Evolutionary conservation across 2,329 filamentous ascomycete genomes (phyloP).

Genomic region (Clarireedia sp.): DNA sequence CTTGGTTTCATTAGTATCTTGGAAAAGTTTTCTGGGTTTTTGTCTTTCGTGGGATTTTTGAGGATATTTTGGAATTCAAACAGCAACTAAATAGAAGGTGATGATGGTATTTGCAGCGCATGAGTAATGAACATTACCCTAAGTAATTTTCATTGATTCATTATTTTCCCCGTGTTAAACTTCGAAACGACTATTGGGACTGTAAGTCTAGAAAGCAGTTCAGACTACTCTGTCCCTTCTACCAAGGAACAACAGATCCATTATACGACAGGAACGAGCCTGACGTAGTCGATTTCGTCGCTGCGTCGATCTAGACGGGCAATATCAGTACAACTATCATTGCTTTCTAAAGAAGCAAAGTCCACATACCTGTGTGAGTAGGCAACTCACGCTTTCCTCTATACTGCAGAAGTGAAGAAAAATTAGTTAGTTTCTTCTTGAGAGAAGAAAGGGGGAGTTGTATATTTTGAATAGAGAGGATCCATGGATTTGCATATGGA

Average conservation of each 20-base stretch:
- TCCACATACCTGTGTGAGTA: slow-evolving; percentile 8
- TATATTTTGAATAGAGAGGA: too few species aligned
- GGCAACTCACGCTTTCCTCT: background rate
- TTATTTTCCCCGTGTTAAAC: background rate
- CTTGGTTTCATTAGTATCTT: too few species aligned
- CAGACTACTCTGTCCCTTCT: background rate
- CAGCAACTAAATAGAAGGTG: background rate
- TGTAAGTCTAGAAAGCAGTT: background rate
- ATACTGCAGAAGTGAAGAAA: background rate
- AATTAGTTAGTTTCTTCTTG: background rate
- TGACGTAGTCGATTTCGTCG: slow-evolving; percentile 26
- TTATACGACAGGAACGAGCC: slow-evolving; percentile 22
- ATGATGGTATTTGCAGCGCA: background rate
- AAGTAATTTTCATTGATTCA: too few species aligned
- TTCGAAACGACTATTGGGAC: too few species aligned
- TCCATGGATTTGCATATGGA: too few species aligned
- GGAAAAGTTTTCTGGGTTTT: background rate
- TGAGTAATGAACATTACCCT: background rate
- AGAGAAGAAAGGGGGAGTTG: too few species aligned
- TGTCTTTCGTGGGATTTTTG: background rate
- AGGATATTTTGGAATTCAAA: background rate
- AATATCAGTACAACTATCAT: background rate
- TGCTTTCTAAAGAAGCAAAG: too few species aligned
- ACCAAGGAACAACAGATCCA: slow-evolving; percentile 19
- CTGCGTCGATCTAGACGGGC: slow-evolving; percentile 30